Conservation (phyloP, 352 stramenopile genomes). For the Phytophthora sp. region DNA sequence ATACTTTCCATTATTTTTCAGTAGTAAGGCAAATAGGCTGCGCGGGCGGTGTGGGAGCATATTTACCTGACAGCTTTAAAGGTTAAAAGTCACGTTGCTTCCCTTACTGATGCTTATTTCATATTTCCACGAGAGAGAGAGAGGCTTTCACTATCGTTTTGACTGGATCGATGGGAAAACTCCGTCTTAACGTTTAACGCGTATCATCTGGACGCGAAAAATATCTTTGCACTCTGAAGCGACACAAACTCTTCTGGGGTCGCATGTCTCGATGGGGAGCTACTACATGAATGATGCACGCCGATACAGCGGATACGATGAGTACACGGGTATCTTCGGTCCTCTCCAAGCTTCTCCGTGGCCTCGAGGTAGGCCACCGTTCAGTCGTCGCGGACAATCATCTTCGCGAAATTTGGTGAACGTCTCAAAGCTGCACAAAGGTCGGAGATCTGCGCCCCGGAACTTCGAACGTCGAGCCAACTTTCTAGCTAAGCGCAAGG, state of each 20-base stretch:
- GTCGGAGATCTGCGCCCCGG: slow-evolving; percentile 5
- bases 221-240: slow-evolving; percentile 12
- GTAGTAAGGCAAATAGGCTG: too few species aligned
- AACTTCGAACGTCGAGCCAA: slow-evolving; percentile 32
- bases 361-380: not conserved
- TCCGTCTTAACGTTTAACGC: not conserved
- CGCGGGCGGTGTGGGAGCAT: too few species aligned
- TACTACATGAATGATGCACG: slow-evolving; percentile 24
- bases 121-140: too few species aligned
- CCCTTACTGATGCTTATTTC: too few species aligned
- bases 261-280: slow-evolving; percentile 15
- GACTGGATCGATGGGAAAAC: too few species aligned
- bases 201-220: not conserved
- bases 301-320: slow-evolving; percentile 56
- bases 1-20: too few species aligned
- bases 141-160: too few species aligned
- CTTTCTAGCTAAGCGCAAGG: slow-evolving; percentile 29
- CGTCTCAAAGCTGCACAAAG: slow-evolving; percentile 3
- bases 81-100: too few species aligned
- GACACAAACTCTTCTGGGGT: slow-evolving; percentile 29
- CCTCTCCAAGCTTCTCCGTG: slow-evolving; percentile 36
- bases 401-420: not conserved
- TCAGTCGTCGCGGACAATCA: slow-evolving; percentile 1
- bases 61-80: too few species aligned
- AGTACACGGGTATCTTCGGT: slow-evolving; percentile 71